Evolutionary conservation across 176 grass and related monocot species (phyloP).

Genomic region (Sorghum bicolor): Sorghum_bicolor_NCBIv3 NC_012871.2:64837001-64837500

Average conservation of each 20-base stretch:
- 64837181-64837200: neutral
- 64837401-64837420: constrained; percentile 11
- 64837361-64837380: constrained; percentile 6
- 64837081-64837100: no score
- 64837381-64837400: constrained; percentile 3
- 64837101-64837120: no score
- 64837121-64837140: no score
- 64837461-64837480: neutral
- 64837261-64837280: constrained; percentile 10
- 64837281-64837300: neutral
- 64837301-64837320: neutral
- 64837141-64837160: no score
- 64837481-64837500: fast-evolving
- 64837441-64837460: neutral
- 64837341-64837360: constrained; percentile 10
- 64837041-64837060: no score
- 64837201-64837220: neutral
- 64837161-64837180: neutral
- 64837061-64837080: no score
- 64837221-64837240: neutral
- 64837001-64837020: no score
- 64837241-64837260: neutral
- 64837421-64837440: no score
- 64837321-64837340: constrained; percentile 43
- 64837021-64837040: no score